Conservation (phyloP, 441 rosid species). For the Euphorbia corollata region DNA sequence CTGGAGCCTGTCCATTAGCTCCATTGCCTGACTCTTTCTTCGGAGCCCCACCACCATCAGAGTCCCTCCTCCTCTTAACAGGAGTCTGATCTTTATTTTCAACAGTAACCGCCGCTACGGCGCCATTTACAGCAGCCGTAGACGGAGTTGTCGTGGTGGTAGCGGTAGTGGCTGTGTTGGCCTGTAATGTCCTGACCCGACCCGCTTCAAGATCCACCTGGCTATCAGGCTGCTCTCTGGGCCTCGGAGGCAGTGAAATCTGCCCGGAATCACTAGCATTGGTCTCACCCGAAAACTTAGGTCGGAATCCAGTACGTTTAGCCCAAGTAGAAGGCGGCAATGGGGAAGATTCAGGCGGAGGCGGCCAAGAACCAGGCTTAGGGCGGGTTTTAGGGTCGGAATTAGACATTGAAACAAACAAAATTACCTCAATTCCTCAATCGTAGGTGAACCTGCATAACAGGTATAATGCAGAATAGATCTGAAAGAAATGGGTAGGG, state of each 20-base stretch:
- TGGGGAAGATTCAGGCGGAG: conserved; percentile 59
- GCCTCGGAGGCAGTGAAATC: conserved; percentile 41
- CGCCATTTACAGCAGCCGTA: conserved; percentile 28
- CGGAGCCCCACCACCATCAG: conserved; percentile 45
- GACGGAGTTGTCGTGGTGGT: conserved; percentile 5
- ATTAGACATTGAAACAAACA: conserved; percentile 39
- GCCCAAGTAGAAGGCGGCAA: conserved; percentile 94
- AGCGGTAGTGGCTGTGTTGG: conserved; percentile 17
- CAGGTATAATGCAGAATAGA: background rate
- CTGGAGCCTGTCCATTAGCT: conserved; percentile 32
- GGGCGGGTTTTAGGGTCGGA: conserved; percentile 66
- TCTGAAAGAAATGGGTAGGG: conserved; percentile 9
- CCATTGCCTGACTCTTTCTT: conserved; percentile 27
- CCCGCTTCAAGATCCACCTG: conserved; percentile 73
- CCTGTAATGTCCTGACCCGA: conserved; percentile 25
- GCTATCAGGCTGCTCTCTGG: conserved; percentile 32
- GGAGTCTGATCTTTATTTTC: conserved; percentile 45
- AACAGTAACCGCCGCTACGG: conserved; percentile 11
- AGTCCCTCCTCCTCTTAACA: conserved; percentile 74
- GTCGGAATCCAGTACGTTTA: conserved; percentile 79
- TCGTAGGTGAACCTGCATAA: background rate
- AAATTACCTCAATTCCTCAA: background rate
- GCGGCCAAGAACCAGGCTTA: conserved; percentile 65
- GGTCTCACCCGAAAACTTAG: conserved; percentile 91
- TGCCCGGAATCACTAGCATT: conserved; percentile 74